phyloP scores from a whole-genome alignment of 2,329 filamentous ascomycete species.

The Mariannaea elegans region DNA sequence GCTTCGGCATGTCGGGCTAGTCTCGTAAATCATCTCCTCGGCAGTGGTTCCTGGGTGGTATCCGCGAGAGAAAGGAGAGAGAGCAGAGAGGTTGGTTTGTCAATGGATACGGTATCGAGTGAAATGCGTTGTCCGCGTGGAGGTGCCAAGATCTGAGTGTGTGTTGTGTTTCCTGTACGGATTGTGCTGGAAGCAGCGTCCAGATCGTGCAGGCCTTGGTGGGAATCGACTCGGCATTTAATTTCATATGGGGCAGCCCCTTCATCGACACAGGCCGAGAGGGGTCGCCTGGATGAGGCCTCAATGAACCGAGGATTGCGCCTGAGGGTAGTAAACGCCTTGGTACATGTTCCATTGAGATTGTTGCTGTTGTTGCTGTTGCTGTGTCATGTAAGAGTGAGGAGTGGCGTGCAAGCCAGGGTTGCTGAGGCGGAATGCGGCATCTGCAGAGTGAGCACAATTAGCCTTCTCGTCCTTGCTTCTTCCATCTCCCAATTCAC shows the following conservation, averaged over 20 bases:
- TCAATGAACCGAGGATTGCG: slow-evolving; percentile 46
- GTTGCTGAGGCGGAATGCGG: slow-evolving; percentile 46
- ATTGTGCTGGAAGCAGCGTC: slow-evolving; percentile 1
- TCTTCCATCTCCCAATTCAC: neutral
- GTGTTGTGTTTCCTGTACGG: neutral
- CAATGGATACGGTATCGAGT: too few relatives aligned
- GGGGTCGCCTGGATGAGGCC: slow-evolving; percentile 3
- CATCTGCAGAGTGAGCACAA: slow-evolving; percentile 41
- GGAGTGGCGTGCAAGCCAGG: slow-evolving; percentile 32
- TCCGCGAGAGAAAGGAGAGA: too few relatives aligned
- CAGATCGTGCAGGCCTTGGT: neutral
- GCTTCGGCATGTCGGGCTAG: slow-evolving; percentile 17
- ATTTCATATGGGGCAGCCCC: neutral
- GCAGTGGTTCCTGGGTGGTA: neutral
- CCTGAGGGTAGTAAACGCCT: slow-evolving; percentile 44
- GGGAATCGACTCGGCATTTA: slow-evolving; percentile 14
- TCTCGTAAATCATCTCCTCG: neutral
- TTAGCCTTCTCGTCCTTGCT: slow-evolving; percentile 37
- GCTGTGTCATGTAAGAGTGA: slow-evolving; percentile 40
- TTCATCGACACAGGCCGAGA: neutral
- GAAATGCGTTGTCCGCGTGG: too few relatives aligned
- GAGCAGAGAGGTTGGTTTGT: too few relatives aligned
- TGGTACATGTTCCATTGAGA: slow-evolving; percentile 46
- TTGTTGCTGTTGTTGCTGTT: slow-evolving; percentile 39
- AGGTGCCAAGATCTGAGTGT: too few relatives aligned